Percentiles rank a stretch among this genome's conserved stretches.
Evolutionary conservation across 768 basidiomycete genomes (phyloP).

Genomic region (Sarcodon aspratus): DNA sequence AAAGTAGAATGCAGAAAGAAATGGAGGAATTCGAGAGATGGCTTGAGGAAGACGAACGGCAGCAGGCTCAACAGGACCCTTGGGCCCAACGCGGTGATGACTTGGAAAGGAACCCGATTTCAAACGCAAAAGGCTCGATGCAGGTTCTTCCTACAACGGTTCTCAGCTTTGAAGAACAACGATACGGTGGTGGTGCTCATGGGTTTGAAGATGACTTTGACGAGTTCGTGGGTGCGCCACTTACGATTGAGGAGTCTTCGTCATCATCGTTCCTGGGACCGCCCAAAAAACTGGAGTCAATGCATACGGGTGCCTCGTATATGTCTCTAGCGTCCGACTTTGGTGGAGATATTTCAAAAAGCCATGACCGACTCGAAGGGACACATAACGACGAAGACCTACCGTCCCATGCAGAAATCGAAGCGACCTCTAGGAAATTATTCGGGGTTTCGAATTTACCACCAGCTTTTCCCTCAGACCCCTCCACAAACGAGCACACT

Average conservation of each 20-base stretch:
- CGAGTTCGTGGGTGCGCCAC: slow-evolving; percentile 57
- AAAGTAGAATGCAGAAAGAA: slow-evolving; percentile 31
- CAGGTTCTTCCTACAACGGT: background rate
- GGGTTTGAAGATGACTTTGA: slow-evolving; percentile 77
- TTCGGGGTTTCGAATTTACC: background rate
- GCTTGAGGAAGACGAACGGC: slow-evolving; percentile 40
- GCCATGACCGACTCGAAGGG: slow-evolving; percentile 11
- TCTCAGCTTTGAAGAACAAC: slow-evolving; percentile 2
- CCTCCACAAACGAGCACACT: background rate
- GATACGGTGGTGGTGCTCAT: slow-evolving; percentile 1
- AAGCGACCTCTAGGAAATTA: background rate
- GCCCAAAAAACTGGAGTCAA: slow-evolving; percentile 11
- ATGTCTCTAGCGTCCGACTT: slow-evolving; percentile 53
- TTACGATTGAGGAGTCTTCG: background rate
- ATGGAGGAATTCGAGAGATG: slow-evolving; percentile 51
- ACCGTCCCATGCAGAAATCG: background rate
- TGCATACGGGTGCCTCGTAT: slow-evolving; percentile 23
- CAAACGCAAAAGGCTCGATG: background rate
- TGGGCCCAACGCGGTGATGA: background rate
- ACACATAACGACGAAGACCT: slow-evolving; percentile 16
- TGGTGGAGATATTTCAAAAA: slow-evolving; percentile 25
- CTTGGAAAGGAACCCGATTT: background rate
- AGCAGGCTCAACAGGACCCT: slow-evolving; percentile 10
- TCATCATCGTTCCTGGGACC: slow-evolving; percentile 1
- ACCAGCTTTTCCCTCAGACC: background rate